phyloP scores from a whole-genome alignment of 352 stramenopile species.

The Phytophthora rubi region DNA sequence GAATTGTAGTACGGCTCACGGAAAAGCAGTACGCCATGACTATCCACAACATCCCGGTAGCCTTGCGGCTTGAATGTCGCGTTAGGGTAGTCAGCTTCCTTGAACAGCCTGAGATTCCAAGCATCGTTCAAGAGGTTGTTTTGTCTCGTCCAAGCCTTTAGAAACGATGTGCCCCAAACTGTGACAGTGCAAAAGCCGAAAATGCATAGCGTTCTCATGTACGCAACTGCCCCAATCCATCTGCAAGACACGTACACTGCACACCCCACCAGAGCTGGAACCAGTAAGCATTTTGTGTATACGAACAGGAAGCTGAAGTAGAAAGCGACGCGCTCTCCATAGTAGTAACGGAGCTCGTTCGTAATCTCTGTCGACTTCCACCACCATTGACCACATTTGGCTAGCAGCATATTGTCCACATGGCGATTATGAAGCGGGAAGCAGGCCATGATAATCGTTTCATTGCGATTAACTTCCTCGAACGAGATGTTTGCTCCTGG shows the following conservation, averaged over 20 bases:
- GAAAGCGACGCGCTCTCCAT: constrained; percentile 85
- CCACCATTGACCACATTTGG: constrained; percentile 79
- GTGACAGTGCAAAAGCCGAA: constrained; percentile 81
- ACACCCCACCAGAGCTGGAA: constrained; percentile 64
- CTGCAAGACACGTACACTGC: constrained; percentile 74
- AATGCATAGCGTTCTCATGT: constrained; percentile 82
- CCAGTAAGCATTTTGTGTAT: constrained; percentile 81
- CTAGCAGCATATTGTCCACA: constrained; percentile 70
- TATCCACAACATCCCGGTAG: constrained; percentile 80
- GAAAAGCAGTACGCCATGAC: constrained; percentile 72
- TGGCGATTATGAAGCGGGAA: constrained; percentile 88
- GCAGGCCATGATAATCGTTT: constrained; percentile 77
- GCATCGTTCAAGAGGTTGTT: constrained; percentile 84
- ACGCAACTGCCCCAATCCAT: constrained; percentile 73
- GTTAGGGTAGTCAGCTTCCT: constrained; percentile 88
- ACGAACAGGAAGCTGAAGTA: constrained; percentile 89
- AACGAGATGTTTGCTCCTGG: constrained; percentile 79
- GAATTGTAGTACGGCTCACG: constrained; percentile 87
- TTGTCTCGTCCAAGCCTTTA: constrained; percentile 80
- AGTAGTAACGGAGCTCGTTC: constrained; percentile 85
- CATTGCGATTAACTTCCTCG: constrained; percentile 77
- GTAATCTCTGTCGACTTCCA: constrained; percentile 84
- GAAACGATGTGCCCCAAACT: constrained; percentile 79
- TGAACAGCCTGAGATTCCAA: constrained; percentile 87
- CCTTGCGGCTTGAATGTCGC: constrained; percentile 76